Base-by-base conservation (phyloP, 2,329 filamentous ascomycete species). In the Trichoderma asperellum region DNA sequence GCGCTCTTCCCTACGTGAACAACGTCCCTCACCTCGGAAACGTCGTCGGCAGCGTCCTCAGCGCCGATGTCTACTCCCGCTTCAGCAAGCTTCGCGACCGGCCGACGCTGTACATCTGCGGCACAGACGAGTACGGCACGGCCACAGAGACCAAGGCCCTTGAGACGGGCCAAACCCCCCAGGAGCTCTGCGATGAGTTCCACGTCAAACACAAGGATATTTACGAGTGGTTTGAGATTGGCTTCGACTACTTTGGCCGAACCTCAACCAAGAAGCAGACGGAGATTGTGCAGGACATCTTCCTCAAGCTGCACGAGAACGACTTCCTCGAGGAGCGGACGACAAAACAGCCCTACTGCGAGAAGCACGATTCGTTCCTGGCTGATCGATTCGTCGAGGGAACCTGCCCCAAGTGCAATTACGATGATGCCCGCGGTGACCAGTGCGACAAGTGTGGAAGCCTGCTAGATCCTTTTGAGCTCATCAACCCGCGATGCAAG, bases 171-270 rank as follows among this genome's bases (percentile, higher is more conserved):
- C 85, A 94, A 72, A 93, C 91, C 14, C 94, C 95, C 27, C 86
- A 92, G 75, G 87, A 94, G 77, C 88, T 98, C 14, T 97, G 95
- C 83, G 89, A 92, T 81, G 96, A 97, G 83, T 97, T 96, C 84
- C 92, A 96, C 82, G 89, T 89, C 75, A 89, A 97, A 70, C 95
- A 97, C 82, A 89, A 93, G 75, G 92, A 92, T 60, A 91, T 97
- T 73, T 98, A 98, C 81, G 88, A 96, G 79, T 97, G 95, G 93
- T 99, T 99, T 83, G 89, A 94, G 77, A 95, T 98, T 77, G 90
- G 88, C 70, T 98, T 98, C 78, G 95, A 98, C 82, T 91, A 94
- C 80, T 99, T 98, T 78, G 96, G 94, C 72, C 91, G 94, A 70
- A 98, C 96, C 5, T 93, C 94, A 3, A 98, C 95, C 21, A 82